These are phyloP conservation scores for Lophium mytilinum DNA, from an alignment of 495 filamentous ascomycete species.

Conservation along the genomic window DNA sequence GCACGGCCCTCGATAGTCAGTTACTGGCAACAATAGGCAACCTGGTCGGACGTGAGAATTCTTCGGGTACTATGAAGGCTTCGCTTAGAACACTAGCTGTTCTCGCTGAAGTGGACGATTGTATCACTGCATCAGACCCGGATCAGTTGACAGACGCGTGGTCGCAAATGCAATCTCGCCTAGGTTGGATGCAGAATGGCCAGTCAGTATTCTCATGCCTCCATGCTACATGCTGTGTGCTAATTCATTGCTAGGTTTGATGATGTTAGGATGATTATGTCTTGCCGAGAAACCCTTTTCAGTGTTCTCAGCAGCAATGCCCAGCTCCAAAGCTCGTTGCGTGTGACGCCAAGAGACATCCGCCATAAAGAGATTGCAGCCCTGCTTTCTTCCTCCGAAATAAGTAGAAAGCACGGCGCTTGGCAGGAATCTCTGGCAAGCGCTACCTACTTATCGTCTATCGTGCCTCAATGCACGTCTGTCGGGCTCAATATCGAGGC, in stretches of 20 bases:
- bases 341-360: slow-evolving; percentile 51
- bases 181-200: slow-evolving; percentile 69
- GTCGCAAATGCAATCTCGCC: slow-evolving; percentile 53
- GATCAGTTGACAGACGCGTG: slow-evolving; percentile 56
- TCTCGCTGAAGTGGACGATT: slow-evolving; percentile 73
- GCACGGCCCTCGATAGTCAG: slow-evolving; percentile 50
- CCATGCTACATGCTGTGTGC: neutral
- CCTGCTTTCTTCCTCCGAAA: slow-evolving; percentile 61
- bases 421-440: slow-evolving; percentile 79
- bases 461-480: slow-evolving; percentile 57
- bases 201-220: slow-evolving; percentile 43
- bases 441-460: slow-evolving; percentile 67
- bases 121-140: slow-evolving; percentile 50
- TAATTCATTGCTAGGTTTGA: slow-evolving; percentile 50
- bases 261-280: slow-evolving; percentile 73
- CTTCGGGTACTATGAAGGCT: slow-evolving; percentile 49
- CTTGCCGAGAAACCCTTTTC: slow-evolving; percentile 71
- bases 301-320: slow-evolving; percentile 65
- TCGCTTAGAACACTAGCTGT: slow-evolving; percentile 66
- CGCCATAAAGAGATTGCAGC: slow-evolving; percentile 63
- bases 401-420: slow-evolving; percentile 69
- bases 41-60: slow-evolving; percentile 47
- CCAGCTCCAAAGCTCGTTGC: slow-evolving; percentile 50
- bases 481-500: slow-evolving; percentile 69
- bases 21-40: slow-evolving; percentile 55